These are phyloP conservation scores for Kernera saxatilis DNA, from an alignment of 345 rosid genomes.

Conservation along the genomic window DNA sequence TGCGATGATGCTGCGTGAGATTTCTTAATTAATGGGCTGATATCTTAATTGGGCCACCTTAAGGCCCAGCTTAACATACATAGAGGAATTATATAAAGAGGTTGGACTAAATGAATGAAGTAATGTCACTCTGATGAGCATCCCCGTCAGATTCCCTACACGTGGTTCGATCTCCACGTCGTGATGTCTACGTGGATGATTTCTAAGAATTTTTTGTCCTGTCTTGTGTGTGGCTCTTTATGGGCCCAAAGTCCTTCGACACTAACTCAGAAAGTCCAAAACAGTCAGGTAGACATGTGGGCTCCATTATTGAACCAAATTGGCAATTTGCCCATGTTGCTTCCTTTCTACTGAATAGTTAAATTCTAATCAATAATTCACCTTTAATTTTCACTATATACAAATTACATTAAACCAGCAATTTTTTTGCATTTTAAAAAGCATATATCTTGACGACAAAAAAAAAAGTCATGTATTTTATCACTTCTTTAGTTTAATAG, in stretches of 20 bases:
- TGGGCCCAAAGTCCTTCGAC: slow-evolving; percentile 23
- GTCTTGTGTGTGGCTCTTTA: slow-evolving; percentile 3
- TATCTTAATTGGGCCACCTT: background rate
- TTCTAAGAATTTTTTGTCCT: slow-evolving; percentile 6
- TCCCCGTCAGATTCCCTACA: background rate
- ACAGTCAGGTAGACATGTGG: slow-evolving; percentile 25
- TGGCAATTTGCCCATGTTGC: slow-evolving; percentile 32
- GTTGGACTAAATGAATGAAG: background rate
- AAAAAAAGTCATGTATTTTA: background rate
- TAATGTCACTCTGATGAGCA: background rate
- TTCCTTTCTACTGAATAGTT: slow-evolving; percentile 17
- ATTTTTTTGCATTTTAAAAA: background rate
- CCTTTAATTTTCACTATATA: background rate
- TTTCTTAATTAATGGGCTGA: background rate
- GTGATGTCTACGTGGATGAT: background rate
- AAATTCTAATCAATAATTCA: background rate
- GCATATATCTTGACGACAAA: background rate
- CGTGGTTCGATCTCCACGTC: slow-evolving; percentile 10
- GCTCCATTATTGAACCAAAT: slow-evolving; percentile 17
- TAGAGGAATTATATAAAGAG: background rate
- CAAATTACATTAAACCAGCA: background rate
- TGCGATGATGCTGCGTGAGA: background rate
- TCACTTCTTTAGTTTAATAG: background rate
- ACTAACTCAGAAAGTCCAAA: slow-evolving; percentile 32
- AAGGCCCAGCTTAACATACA: background rate